Evolutionary conservation across 2,329 filamentous ascomycete genomes (phyloP), one percentile per base, ranked within the genome.

Genomic region (Ascochyta koolunga): DNA sequence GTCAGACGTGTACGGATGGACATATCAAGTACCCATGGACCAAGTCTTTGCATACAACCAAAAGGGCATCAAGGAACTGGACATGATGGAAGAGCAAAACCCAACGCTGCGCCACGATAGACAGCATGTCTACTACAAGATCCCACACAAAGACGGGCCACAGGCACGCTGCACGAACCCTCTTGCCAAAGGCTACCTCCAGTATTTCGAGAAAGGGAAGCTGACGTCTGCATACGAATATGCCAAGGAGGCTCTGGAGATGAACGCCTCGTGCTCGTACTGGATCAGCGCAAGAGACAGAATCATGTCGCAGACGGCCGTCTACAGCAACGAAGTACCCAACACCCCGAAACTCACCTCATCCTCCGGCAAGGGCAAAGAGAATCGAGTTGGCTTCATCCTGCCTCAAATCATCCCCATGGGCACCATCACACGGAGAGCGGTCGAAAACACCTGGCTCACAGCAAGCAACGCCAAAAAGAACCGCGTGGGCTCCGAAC

Each of bases 211-310:
- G 67, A 90, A 89, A 31, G 93, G 92, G 0, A 90, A 84, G 0
- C 79, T 99, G 3, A 90, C 91, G 0, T 98, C 93, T 0, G 89
- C 96, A 72, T 98, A 89, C 67, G 73, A 86, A 0, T 93, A 97
- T 67, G 95, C 95, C 0, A 98, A 96, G 69, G 92, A 96, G 72
- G 95, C 96, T 0, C 79, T 99, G 37, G 90, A 98, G 65, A 99
- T 99, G 95, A 99, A 99, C 66, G 92, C 95, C 0, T 96, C 92
- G 0, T 99, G 96, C 72, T 98, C 93, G 0, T 99, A 99, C 76
- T 99, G 96, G 95, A 98, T 99, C 65, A 96, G 91, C 67, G 93
- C 95, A 15, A 85, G 95, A 58, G 91, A 96, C 69, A 83, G 95
- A 43, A 99, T 99, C 75, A 93, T 80, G 82, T 90, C 88, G n/a